phyloP scores from a whole-genome alignment of 2,329 filamentous ascomycete genomes.

The Pseudocercospora macadamiae region DNA sequence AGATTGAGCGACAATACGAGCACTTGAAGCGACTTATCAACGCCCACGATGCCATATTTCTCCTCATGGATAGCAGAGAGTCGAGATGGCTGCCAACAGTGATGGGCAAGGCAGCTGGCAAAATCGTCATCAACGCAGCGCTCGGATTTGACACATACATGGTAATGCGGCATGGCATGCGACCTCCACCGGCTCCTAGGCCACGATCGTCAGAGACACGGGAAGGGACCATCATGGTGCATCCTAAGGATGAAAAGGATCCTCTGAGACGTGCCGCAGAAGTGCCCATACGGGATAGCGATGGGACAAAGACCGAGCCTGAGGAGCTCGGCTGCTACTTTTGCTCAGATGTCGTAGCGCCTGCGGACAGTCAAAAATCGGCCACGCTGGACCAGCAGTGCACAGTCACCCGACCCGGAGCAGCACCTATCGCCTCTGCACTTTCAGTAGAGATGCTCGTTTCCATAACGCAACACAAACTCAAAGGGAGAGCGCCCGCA shows the following conservation, averaged over 20 bases:
- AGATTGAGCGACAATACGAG: slow-evolving; percentile 73
- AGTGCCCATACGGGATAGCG: slow-evolving; percentile 19
- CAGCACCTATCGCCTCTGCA: slow-evolving; percentile 89
- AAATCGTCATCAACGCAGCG: slow-evolving; percentile 96
- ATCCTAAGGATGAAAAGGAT: slow-evolving; percentile 27
- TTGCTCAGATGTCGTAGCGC: slow-evolving; percentile 96
- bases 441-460: slow-evolving; percentile 87
- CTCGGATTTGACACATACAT: slow-evolving; percentile 96
- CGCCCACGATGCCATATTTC: slow-evolving; percentile 86
- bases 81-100: slow-evolving; percentile 94
- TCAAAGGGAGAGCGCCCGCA: slow-evolving; percentile 44
- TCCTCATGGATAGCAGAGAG: slow-evolving; percentile 98
- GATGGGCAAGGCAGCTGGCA: slow-evolving; percentile 89
- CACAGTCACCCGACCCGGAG: slow-evolving; percentile 90
- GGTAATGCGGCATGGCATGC: slow-evolving; percentile 90
- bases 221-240: slow-evolving; percentile 27
- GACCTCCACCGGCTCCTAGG: slow-evolving; percentile 33
- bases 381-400: slow-evolving; percentile 97
- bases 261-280: slow-evolving; percentile 28
- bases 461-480: slow-evolving; percentile 74
- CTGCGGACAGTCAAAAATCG: slow-evolving; percentile 89
- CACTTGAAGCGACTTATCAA: slow-evolving; percentile 74
- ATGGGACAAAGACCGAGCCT: slow-evolving; percentile 29
- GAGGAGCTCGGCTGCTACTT: slow-evolving; percentile 91
- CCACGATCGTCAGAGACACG: slow-evolving; percentile 24